These are phyloP conservation scores for Alternaria sp. DNA, from an alignment of 2,329 filamentous ascomycete species.

Conservation along the genomic window DNA sequence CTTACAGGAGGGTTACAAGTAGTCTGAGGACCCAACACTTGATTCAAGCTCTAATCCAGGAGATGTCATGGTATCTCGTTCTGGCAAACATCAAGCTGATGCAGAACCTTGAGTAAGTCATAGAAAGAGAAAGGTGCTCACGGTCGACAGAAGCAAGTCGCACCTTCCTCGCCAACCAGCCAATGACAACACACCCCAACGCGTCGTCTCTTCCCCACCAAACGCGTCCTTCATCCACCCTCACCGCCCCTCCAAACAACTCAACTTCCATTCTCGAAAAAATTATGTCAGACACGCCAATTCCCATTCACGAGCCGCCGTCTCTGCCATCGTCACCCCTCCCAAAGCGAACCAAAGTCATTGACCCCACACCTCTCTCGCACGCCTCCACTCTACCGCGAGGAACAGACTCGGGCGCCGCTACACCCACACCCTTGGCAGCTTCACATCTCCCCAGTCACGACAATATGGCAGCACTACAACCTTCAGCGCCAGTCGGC, in stretches of 20 bases:
- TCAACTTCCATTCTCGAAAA: background rate
- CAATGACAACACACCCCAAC: conserved; percentile 6
- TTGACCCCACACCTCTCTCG: conserved; percentile 48
- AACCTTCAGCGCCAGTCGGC: conserved; percentile 31
- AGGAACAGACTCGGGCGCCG: conserved; percentile 40
- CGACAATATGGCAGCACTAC: conserved; percentile 25
- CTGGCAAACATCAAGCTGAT: background rate
- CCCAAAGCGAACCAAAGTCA: conserved; percentile 78
- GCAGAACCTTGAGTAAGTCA: background rate
- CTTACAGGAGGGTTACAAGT: background rate
- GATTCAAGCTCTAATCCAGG: background rate
- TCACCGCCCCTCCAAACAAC: conserved; percentile 22
- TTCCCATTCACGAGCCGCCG: conserved; percentile 51
- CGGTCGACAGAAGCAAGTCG: background rate
- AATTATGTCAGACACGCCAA: conserved; percentile 37
- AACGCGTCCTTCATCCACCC: conserved; percentile 5
- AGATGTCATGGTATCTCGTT: background rate
- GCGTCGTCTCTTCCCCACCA: conserved; percentile 6
- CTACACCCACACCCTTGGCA: conserved; percentile 45
- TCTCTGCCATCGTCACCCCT: conserved; percentile 75
- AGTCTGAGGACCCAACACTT: background rate
- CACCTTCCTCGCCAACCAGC: conserved; percentile 1
- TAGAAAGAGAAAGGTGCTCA: background rate
- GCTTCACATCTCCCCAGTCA: conserved; percentile 16
- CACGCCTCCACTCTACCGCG: conserved; percentile 34